Conservation (phyloP, 805 yeast species). For the Suhomyces pyralidae region DNA sequence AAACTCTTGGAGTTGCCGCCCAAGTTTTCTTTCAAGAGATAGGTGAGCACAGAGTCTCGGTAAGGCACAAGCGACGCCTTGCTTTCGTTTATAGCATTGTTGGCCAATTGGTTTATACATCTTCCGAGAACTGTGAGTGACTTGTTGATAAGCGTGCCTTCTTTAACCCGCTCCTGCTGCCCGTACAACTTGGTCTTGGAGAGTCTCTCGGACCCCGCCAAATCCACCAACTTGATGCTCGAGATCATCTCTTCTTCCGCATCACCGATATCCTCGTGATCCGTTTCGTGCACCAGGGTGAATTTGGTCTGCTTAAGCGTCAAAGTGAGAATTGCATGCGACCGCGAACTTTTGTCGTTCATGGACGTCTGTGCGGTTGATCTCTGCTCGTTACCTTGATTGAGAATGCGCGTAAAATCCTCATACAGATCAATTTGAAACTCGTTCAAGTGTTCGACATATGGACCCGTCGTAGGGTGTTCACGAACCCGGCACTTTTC, state of each 20-base stretch:
- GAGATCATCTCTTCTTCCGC: conserved; percentile 52
- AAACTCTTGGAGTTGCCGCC: conserved; percentile 88
- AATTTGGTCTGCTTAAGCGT: conserved; percentile 55
- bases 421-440: conserved; percentile 44
- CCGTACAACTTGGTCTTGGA: conserved; percentile 59
- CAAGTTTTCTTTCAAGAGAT: conserved; percentile 69
- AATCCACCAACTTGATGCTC: conserved; percentile 65
- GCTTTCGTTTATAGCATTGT: conserved; percentile 28
- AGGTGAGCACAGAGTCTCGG: conserved; percentile 72
- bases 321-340: conserved; percentile 76
- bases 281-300: conserved; percentile 14
- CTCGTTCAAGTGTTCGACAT: conserved; percentile 64
- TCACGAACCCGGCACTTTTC: conserved; percentile 56
- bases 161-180: conserved; percentile 54
- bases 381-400: conserved; percentile 52
- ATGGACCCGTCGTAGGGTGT: conserved; percentile 63
- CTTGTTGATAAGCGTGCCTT: conserved; percentile 75
- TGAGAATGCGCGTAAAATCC: conserved; percentile 48
- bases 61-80: conserved; percentile 54
- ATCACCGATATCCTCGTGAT: conserved; percentile 27
- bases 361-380: conserved; percentile 71
- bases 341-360: conserved; percentile 72
- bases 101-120: conserved; percentile 49
- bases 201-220: conserved; percentile 81
- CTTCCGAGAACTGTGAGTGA: conserved; percentile 77